Evolutionary conservation across 768 basidiomycete genomes (phyloP).

Genomic region (Agrocybe pediades): DNA sequence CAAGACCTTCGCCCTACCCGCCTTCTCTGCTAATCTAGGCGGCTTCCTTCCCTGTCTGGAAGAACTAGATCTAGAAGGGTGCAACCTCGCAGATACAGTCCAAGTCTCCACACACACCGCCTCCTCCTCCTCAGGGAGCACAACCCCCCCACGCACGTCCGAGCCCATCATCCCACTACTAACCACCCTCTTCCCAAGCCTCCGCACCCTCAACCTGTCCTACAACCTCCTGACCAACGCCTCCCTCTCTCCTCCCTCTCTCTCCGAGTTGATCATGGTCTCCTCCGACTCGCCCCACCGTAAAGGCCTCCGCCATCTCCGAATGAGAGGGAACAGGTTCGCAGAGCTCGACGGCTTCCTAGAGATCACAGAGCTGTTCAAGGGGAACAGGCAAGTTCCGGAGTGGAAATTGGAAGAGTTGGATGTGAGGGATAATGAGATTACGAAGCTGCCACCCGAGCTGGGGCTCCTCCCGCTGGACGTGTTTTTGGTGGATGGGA

Average conservation of each 20-base stretch:
- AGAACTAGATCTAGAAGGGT: slow-evolving; percentile 75
- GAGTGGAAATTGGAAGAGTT: slow-evolving; percentile 82
- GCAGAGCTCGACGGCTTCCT: slow-evolving; percentile 63
- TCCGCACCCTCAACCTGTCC: slow-evolving; percentile 73
- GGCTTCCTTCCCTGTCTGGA: slow-evolving; percentile 66
- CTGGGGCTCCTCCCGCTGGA: slow-evolving; percentile 78
- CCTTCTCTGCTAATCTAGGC: slow-evolving; percentile 26
- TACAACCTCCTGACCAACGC: slow-evolving; percentile 67
- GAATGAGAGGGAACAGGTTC: slow-evolving; percentile 69
- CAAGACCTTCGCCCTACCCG: slow-evolving; percentile 59
- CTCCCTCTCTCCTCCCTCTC: slow-evolving; percentile 47
- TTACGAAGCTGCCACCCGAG: slow-evolving; percentile 66
- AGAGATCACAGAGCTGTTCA: slow-evolving; percentile 63
- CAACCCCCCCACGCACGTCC: slow-evolving; percentile 43
- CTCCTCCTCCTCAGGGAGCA: slow-evolving; percentile 28
- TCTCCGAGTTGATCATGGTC: slow-evolving; percentile 55
- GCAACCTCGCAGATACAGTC: slow-evolving; percentile 65
- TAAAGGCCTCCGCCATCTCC: slow-evolving; percentile 64
- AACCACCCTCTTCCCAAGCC: slow-evolving; percentile 66
- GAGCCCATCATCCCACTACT: slow-evolving; percentile 63
- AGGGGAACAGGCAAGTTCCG: slow-evolving; percentile 58
- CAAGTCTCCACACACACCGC: slow-evolving; percentile 39
- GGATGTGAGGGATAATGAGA: slow-evolving; percentile 82
- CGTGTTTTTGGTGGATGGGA: slow-evolving; percentile 83
- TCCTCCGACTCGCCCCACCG: slow-evolving; percentile 41